These are phyloP conservation scores for Solioccasus polychromus DNA, from an alignment of 768 basidiomycete genomes.

Conservation along the genomic window DNA sequence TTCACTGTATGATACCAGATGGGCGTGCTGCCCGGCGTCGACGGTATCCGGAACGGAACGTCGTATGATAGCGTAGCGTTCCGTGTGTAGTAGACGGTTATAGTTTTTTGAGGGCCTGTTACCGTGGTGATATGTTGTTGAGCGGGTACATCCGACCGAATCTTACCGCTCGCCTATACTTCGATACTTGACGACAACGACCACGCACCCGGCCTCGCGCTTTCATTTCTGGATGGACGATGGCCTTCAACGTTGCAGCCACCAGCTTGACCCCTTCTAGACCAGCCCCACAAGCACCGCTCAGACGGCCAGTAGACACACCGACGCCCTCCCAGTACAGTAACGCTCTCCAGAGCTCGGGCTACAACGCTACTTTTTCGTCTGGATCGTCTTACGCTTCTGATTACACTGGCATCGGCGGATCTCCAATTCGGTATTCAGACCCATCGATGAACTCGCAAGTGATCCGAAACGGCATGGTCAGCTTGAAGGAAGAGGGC, in stretches of 20 bases:
- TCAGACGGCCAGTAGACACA: slow-evolving; percentile 43
- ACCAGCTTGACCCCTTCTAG: slow-evolving; percentile 72
- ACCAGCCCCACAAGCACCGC: slow-evolving; percentile 72
- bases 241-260: slow-evolving; percentile 50
- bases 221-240: slow-evolving; percentile 24
- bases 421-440: slow-evolving; percentile 60
- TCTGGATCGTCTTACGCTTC: slow-evolving; percentile 58
- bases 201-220: slow-evolving; percentile 11
- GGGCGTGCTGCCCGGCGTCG: background rate
- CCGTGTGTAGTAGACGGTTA: too few species aligned
- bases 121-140: slow-evolving; percentile 28
- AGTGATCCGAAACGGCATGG: slow-evolving; percentile 66
- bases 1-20: background rate
- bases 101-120: slow-evolving; percentile 20
- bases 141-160: slow-evolving; percentile 28
- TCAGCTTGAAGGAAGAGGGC: slow-evolving; percentile 91
- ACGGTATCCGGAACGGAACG: background rate
- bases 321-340: slow-evolving; percentile 29
- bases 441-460: slow-evolving; percentile 36
- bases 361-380: slow-evolving; percentile 60
- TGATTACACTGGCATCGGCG: slow-evolving; percentile 81
- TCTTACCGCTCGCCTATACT: slow-evolving; percentile 2
- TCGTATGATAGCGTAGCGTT: too few species aligned
- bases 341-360: slow-evolving; percentile 47
- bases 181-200: background rate